Evolutionary conservation across 306 rosid species (phyloP), one percentile per base, ranked within the genome.

Genomic region (Biancaea sappan): DNA sequence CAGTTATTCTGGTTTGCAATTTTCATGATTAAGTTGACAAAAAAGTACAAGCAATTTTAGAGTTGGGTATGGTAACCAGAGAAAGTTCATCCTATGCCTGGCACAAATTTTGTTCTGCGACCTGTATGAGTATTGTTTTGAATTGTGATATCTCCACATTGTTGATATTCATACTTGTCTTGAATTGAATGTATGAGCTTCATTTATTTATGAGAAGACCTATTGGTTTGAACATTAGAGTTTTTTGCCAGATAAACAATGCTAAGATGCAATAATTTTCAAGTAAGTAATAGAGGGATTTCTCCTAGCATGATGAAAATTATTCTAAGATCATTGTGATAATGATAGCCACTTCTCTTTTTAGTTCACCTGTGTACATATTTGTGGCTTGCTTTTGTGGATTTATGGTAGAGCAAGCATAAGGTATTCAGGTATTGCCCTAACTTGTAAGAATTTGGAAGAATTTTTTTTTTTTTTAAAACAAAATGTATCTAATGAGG

Each of bases 181-280:
- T 69, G 53, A 8, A 21, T 48, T 44, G 13, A 21, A 41, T 66
- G 76, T 21, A 37, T 71, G 38, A 50, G 67, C 40, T 57, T 52
- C 57, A 13, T 53, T 26, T 61, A 18, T 50, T n/a, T 12, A 38
- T n/a, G 32, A 73, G 66, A 64, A 16, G 29, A 28, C 40, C 51
- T 53, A 8, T 43, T 66, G 38, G 21, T 16, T 44, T 67, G 32
- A 52, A 75, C 62, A 59, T 77, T 61, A 44, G 53, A 40, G 34
- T 54, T 37, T 71, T 15, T 31, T 56, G 31, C 6, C 46, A 24
- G 48, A 54, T 35, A 26, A 41, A 12, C 26, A 12, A 60, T 47
- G 50, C 32, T 75, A 46, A 50, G 11, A 63, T 75, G 78, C 48
- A 43, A 61, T 61, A 48, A 66, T 64, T 43, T 54, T 76, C 43